A percentile compares a stretch with the other conserved stretches of the same genome.
Conservation (phyloP, 257 asterid species). For the Paulownia fortunei region DNA sequence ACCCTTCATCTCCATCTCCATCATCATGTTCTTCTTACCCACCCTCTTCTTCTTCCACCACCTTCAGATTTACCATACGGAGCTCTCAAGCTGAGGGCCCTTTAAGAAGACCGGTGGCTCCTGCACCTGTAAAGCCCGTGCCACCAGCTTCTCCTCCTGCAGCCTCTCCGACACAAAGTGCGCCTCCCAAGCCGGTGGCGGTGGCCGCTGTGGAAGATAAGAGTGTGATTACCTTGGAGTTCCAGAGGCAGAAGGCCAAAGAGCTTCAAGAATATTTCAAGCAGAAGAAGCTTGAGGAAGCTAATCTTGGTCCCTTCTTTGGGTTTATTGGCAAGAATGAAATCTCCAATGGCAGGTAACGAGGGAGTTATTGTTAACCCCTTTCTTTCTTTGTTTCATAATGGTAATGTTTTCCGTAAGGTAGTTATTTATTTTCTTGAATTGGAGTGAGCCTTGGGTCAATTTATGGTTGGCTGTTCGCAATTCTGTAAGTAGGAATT, state of each 20-base stretch:
- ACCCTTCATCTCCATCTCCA: conserved; percentile 35
- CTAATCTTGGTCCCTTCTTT: conserved; percentile 89
- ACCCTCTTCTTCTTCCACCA: conserved; percentile 41
- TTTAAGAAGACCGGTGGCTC: conserved; percentile 83
- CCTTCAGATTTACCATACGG: conserved; percentile 65
- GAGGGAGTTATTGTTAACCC: background rate
- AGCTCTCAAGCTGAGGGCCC: conserved; percentile 91
- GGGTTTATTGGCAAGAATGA: conserved; percentile 96
- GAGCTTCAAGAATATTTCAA: conserved; percentile 92
- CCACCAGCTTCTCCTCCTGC: conserved; percentile 48
- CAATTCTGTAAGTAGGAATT: background rate
- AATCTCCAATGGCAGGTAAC: conserved; percentile 91
- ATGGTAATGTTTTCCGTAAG: too few relatives aligned
- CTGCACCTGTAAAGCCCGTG: conserved; percentile 80
- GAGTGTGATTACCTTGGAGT: conserved; percentile 72
- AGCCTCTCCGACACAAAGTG: conserved; percentile 38
- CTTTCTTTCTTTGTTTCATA: too few relatives aligned
- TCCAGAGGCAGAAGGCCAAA: conserved; percentile 96
- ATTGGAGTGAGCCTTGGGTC: conserved; percentile 51
- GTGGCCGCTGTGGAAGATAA: conserved; percentile 48
- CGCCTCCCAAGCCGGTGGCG: conserved; percentile 55
- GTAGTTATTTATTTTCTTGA: background rate
- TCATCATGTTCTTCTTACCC: conserved; percentile 40
- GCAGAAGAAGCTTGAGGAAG: conserved; percentile 88
- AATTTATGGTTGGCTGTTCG: background rate